These are phyloP conservation scores for Sarocladiaceae sp. DNA, from an alignment of 2,329 filamentous ascomycete genomes.

Conservation along the genomic window DNA sequence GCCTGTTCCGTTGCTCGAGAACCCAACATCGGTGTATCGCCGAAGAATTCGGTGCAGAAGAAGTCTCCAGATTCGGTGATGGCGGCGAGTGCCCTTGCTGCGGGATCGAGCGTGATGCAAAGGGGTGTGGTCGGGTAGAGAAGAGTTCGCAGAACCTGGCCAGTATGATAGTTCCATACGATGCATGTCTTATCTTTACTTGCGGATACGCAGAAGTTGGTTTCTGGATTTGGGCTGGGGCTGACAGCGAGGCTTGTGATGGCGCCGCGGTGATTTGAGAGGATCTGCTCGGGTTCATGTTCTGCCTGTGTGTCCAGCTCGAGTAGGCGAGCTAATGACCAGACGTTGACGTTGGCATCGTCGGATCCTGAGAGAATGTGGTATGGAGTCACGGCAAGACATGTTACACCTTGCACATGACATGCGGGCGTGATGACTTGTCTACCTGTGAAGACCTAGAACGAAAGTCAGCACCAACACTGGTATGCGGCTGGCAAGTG, in stretches of 20 bases:
- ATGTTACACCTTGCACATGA: conserved; percentile 77
- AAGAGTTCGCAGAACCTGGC: conserved; percentile 73
- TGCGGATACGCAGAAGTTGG: conserved; percentile 79
- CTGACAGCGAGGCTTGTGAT: conserved; percentile 63
- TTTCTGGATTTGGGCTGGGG: conserved; percentile 61
- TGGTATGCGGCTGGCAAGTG: too few species aligned
- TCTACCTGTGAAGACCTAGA: conserved; percentile 68
- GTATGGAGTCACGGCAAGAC: conserved; percentile 65
- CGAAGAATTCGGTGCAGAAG: conserved; percentile 72
- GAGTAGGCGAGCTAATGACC: conserved; percentile 75
- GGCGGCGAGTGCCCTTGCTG: conserved; percentile 76
- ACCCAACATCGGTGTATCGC: conserved; percentile 51
- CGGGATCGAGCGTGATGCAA: conserved; percentile 74
- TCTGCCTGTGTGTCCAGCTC: conserved; percentile 50
- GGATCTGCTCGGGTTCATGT: conserved; percentile 68
- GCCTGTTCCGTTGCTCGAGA: conserved; percentile 47
- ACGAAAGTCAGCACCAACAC: conserved; percentile 20
- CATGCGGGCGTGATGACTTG: conserved; percentile 71
- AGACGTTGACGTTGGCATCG: conserved; percentile 89
- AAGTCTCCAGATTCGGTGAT: conserved; percentile 77
- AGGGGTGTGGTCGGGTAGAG: conserved; percentile 71
- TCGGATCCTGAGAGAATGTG: conserved; percentile 75
- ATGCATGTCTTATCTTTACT: conserved; percentile 86
- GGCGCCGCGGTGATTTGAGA: conserved; percentile 72
- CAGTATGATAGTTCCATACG: conserved; percentile 87